A percentile compares a stretch with the other conserved stretches of the same genome.
Evolutionary conservation across 306 rosid species (phyloP).

Genomic region (Spatholobus suberectus): DNA sequence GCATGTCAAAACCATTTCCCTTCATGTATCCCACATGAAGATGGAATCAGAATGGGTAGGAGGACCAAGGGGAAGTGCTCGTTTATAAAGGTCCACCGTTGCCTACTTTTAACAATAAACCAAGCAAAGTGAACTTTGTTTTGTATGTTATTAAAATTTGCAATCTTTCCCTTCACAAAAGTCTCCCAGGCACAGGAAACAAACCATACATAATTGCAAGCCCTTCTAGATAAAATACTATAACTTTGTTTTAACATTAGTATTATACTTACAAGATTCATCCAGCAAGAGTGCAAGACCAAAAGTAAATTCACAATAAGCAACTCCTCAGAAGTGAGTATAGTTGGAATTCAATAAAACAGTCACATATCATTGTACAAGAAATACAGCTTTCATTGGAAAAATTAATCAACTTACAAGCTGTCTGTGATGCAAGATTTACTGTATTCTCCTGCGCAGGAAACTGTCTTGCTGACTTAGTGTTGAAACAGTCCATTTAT

Average conservation of each 20-base stretch:
- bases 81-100: too few relatives aligned
- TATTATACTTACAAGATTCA: constrained; percentile 21
- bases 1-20: background rate
- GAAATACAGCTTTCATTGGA: constrained; percentile 8
- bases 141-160: background rate
- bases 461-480: constrained; percentile 64
- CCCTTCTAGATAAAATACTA: background rate
- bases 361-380: background rate
- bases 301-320: constrained; percentile 20
- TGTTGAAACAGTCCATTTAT: constrained; percentile 91
- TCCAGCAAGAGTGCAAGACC: constrained; percentile 8
- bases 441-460: constrained; percentile 88
- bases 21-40: background rate
- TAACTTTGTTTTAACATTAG: background rate
- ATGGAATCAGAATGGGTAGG: too few relatives aligned
- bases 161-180: constrained; percentile 12
- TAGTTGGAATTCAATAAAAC: constrained; percentile 17
- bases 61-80: too few relatives aligned
- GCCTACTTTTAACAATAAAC: constrained; percentile 15
- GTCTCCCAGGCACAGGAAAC: background rate
- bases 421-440: constrained; percentile 84
- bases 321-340: background rate
- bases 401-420: constrained; percentile 64
- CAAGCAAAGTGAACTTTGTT: background rate
- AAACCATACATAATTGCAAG: constrained; percentile 1